A percentile compares a stretch with the other conserved stretches of the same genome.
These are phyloP conservation scores for Marchantia polymorpha DNA, from an alignment of 225 moss, liverwort and hornwort species.

Conservation along the genomic window DNA sequence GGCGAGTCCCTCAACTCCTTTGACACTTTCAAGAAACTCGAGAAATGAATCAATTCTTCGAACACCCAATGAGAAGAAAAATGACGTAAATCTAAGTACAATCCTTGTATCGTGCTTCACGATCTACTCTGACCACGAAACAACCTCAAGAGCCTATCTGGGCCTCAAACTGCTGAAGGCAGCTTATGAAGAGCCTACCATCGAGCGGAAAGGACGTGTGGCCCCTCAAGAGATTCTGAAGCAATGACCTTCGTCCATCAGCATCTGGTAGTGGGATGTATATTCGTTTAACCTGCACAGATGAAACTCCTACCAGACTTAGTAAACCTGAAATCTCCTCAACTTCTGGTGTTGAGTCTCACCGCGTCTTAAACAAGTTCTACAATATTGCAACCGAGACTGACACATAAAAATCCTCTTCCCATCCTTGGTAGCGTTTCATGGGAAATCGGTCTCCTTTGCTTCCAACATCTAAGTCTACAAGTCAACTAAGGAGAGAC, in stretches of 20 bases:
- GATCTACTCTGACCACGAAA: too few relatives aligned
- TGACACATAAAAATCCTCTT: too few relatives aligned
- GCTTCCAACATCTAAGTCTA: too few relatives aligned
- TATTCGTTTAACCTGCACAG: slow-evolving; percentile 76
- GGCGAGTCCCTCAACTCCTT: neutral
- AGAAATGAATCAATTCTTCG: neutral
- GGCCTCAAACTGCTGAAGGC: neutral
- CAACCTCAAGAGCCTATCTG: too few relatives aligned
- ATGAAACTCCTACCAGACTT: neutral
- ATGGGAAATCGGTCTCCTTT: too few relatives aligned
- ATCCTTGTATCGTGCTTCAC: too few relatives aligned
- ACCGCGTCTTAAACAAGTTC: neutral
- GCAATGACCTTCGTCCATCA: slow-evolving; percentile 65
- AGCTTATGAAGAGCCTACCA: slow-evolving; percentile 27
- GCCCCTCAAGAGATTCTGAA: slow-evolving; percentile 75
- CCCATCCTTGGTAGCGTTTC: too few relatives aligned
- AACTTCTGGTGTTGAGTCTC: neutral
- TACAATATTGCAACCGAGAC: too few relatives aligned
- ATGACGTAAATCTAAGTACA: neutral
- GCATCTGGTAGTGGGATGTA: slow-evolving; percentile 87
- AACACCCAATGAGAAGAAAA: neutral
- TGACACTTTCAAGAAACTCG: neutral
- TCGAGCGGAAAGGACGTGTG: slow-evolving; percentile 75
- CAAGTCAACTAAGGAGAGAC: too few relatives aligned
- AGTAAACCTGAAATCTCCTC: neutral